Evolutionary conservation across 2,329 filamentous ascomycete species (phyloP).

Genomic region (Neurospora crassa): DNA sequence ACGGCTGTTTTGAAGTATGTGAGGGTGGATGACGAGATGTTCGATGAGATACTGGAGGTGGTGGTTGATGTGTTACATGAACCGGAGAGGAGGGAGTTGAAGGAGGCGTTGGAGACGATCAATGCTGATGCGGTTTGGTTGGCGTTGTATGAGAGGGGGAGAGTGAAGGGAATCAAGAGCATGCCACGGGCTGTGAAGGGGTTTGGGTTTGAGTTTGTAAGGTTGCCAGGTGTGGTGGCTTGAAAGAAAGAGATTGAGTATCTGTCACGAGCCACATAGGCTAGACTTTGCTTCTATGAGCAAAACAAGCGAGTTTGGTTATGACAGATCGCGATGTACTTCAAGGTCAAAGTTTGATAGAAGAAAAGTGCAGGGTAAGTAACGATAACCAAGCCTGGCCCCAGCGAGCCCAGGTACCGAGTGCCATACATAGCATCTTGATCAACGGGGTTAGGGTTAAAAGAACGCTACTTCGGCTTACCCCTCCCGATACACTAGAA

Average conservation of each 20-base stretch:
- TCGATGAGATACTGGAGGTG: slow-evolving; percentile 61
- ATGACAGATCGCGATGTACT: not conserved
- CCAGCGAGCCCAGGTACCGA: not conserved
- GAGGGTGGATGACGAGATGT: slow-evolving; percentile 54
- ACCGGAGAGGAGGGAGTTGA: slow-evolving; percentile 36
- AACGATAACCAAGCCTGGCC: not conserved
- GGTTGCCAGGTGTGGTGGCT: slow-evolving; percentile 8
- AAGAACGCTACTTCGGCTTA: not conserved
- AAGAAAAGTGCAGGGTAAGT: not conserved
- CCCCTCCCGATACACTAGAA: not conserved
- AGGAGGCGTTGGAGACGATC: slow-evolving; percentile 47
- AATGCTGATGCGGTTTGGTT: slow-evolving; percentile 76
- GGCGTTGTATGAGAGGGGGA: slow-evolving; percentile 38
- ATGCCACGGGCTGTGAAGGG: slow-evolving; percentile 34
- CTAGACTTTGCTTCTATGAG: not conserved
- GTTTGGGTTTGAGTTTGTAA: slow-evolving; percentile 31
- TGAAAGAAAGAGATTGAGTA: not conserved
- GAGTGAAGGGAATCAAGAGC: slow-evolving; percentile 25
- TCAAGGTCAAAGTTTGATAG: not conserved
- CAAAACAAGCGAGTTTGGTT: no score
- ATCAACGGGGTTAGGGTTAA: not conserved
- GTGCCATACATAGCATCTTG: not conserved
- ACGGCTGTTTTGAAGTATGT: slow-evolving; percentile 53
- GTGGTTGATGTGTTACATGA: slow-evolving; percentile 40
- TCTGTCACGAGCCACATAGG: not conserved